Evolutionary conservation across 169 alveolate species (phyloP).

Genomic region (Eimeria necatrix): DNA sequence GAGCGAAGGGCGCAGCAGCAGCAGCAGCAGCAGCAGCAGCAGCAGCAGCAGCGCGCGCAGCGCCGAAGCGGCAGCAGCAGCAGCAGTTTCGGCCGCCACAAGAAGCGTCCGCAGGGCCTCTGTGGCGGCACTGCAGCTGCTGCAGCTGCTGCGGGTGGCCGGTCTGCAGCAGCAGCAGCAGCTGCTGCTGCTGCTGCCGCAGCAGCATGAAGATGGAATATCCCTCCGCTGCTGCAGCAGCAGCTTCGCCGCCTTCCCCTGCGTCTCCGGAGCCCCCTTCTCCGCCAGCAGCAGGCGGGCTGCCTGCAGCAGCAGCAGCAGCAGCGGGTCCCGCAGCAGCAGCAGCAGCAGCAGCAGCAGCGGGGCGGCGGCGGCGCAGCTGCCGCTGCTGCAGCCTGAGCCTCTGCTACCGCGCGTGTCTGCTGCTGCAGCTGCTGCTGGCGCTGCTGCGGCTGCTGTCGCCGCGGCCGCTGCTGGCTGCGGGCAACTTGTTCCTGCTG

Average conservation of each 20-base stretch:
- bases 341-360: neutral
- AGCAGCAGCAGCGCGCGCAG: neutral
- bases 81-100: neutral
- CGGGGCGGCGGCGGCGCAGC: neutral
- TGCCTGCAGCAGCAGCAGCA: conserved; percentile 6
- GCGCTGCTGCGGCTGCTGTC: conserved; percentile 59
- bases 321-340: conserved; percentile 7
- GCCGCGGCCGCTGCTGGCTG: conserved; percentile 69
- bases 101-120: neutral
- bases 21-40: neutral
- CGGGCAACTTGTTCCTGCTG: conserved; percentile 63
- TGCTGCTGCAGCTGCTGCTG: conserved; percentile 33
- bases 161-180: too few species aligned
- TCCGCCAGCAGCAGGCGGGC: neutral
- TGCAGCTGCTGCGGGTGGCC: neutral
- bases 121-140: neutral
- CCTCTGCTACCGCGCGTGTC: neutral
- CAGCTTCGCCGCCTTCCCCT: neutral
- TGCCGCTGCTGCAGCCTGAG: neutral
- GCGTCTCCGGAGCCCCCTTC: neutral
- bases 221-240: conserved; percentile 2
- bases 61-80: neutral
- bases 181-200: conserved; percentile 7
- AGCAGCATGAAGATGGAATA: neutral
- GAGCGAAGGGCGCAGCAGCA: neutral